Conservation (phyloP, 1,284 basidiomycete genomes). For the Cerioporus squamosus region DNA sequence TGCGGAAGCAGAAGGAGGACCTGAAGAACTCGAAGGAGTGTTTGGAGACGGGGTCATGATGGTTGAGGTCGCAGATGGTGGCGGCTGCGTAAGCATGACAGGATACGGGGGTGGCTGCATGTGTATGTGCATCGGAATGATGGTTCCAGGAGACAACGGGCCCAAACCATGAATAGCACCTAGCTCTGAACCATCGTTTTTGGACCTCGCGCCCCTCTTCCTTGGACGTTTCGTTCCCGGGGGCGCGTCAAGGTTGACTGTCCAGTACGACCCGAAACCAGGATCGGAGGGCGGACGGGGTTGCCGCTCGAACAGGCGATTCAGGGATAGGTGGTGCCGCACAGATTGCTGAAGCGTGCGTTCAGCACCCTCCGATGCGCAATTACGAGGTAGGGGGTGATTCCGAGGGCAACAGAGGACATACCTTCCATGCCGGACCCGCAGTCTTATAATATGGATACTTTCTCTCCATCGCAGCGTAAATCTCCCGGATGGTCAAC, state of each 20-base stretch:
- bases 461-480: slow-evolving; percentile 81
- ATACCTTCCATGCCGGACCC: slow-evolving; percentile 81
- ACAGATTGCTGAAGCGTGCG: slow-evolving; percentile 70
- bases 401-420: slow-evolving; percentile 16
- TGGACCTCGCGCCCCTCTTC: slow-evolving; percentile 67
- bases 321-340: slow-evolving; percentile 78
- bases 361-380: slow-evolving; percentile 18
- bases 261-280: slow-evolving; percentile 85
- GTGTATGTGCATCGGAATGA: slow-evolving; percentile 14
- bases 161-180: slow-evolving; percentile 14
- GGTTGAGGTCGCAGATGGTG: slow-evolving; percentile 18
- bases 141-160: slow-evolving; percentile 10
- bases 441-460: slow-evolving; percentile 79
- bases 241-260: slow-evolving; percentile 77
- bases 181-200: slow-evolving; percentile 35
- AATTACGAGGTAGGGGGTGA: slow-evolving; percentile 8
- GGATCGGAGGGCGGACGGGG: slow-evolving; percentile 80
- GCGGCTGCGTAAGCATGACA: slow-evolving; percentile 6
- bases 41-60: slow-evolving; percentile 13
- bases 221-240: slow-evolving; percentile 82
- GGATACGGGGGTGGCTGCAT: slow-evolving; percentile 15
- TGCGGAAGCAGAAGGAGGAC: slow-evolving; percentile 15
- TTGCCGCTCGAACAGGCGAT: slow-evolving; percentile 78
- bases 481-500: slow-evolving; percentile 82
- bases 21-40: slow-evolving; percentile 13